phyloP scores from a whole-genome alignment of 2,329 filamentous ascomycete species.

The Pseudocercospora vitis region DNA sequence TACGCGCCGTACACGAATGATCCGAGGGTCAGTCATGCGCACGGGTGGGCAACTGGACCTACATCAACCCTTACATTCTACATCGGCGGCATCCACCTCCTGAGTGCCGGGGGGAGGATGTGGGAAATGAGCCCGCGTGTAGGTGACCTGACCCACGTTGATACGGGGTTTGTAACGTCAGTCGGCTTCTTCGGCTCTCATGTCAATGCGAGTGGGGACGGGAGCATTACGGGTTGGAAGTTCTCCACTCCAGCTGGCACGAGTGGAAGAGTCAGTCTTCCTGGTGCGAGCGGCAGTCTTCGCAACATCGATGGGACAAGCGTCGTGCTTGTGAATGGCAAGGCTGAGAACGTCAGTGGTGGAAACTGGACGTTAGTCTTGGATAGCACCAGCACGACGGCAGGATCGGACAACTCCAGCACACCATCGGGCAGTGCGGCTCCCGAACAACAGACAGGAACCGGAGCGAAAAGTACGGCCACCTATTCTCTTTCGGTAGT shows the following conservation, averaged over 20 bases:
- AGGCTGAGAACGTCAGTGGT: slow-evolving; percentile 28
- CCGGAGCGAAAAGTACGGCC: too few relatives aligned
- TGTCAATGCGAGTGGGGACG: slow-evolving; percentile 32
- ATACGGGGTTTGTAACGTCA: slow-evolving; percentile 50
- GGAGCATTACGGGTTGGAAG: slow-evolving; percentile 20
- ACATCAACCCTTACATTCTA: slow-evolving; percentile 48
- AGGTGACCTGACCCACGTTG: slow-evolving; percentile 45
- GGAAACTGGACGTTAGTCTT: slow-evolving; percentile 32
- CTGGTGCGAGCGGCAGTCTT: slow-evolving; percentile 44
- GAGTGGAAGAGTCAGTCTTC: slow-evolving; percentile 35
- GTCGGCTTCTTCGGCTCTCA: slow-evolving; percentile 45
- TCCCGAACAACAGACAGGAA: neutral
- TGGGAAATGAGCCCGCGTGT: slow-evolving; percentile 50
- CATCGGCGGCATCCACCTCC: slow-evolving; percentile 47
- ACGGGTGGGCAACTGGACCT: slow-evolving; percentile 55
- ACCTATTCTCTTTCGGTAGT: neutral
- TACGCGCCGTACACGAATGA: slow-evolving; percentile 54
- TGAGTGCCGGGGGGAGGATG: slow-evolving; percentile 40
- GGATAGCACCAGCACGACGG: neutral
- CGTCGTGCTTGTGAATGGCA: slow-evolving; percentile 29
- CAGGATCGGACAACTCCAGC: neutral
- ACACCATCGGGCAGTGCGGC: neutral
- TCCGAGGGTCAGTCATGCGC: slow-evolving; percentile 50
- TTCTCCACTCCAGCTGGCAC: slow-evolving; percentile 38
- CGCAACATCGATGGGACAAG: slow-evolving; percentile 38